Evolutionary conservation across 2,329 filamentous ascomycete genomes (phyloP), one percentile per base, ranked within the genome.

Genomic region (Sclerotinia spermophila): DNA sequence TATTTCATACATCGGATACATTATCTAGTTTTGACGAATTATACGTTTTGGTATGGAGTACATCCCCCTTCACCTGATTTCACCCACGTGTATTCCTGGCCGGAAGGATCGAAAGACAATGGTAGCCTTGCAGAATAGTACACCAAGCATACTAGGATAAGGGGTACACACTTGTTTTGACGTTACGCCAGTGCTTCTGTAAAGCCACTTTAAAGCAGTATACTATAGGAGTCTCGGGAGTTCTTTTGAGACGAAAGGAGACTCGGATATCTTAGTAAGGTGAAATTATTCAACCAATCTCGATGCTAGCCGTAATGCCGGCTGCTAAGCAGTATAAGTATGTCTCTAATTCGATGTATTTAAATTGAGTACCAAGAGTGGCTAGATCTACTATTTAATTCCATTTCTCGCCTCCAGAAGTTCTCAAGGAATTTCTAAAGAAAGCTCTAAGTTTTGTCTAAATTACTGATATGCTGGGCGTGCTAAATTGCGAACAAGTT

Each of bases 111-210:
- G 27, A 38, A 19, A 65, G 30, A 27, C 11, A 51, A 5, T 65
- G 44, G 61, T 51, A 65, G 61, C 61, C 61, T 65, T 65, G 61
- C 61, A 65, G 44, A 51, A 35, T 19, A 19, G 11, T n/a, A 45
- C 45, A 51, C 38, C 30, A 65, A 27, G 24, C 21, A 24, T 40
- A 38, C 56, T 17, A 53, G 13, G 48, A 53, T 53, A 17, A 5
- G 17, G 48, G n/a, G n/a, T n/a, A n/a, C 17, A 27, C n/a, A 53
- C 17, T 15, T 27, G n/a, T 53, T 30, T 53, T 7, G n/a, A n/a
- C 27, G n/a, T 27, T 6, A 27, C 48, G 48, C 48, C n/a, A 13
- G 13, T n/a, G n/a, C n/a, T n/a, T n/a, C n/a, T n/a, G n/a, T 27
- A 53, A 53, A n/a, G 27, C 48, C n/a, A 15, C 48, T 53, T 27